These are phyloP conservation scores for Aleurites moluccanus DNA, from an alignment of 441 rosid species.

Conservation along the genomic window DNA sequence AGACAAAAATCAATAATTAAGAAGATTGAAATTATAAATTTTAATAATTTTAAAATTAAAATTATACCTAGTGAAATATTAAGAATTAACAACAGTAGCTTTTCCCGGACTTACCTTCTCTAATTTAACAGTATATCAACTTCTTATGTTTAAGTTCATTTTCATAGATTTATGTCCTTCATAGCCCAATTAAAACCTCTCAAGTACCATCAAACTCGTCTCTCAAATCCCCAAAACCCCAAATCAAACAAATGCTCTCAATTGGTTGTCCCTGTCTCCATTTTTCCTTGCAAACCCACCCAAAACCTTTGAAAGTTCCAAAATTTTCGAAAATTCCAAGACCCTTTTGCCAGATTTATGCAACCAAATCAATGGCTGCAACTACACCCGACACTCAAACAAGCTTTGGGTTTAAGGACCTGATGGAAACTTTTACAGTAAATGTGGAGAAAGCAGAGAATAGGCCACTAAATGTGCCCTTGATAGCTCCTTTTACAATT, in stretches of 20 bases:
- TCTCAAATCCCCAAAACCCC: background rate
- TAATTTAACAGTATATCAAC: too few relatives aligned
- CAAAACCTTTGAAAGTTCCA: slow-evolving; percentile 8
- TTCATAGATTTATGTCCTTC: too few relatives aligned
- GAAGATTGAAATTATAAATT: too few relatives aligned
- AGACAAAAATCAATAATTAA: too few relatives aligned
- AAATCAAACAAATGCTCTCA: slow-evolving; percentile 24
- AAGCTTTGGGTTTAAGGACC: slow-evolving; percentile 44
- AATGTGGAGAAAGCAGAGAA: slow-evolving; percentile 64
- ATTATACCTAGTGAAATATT: too few relatives aligned
- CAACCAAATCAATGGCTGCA: slow-evolving; percentile 25
- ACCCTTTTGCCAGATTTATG: slow-evolving; percentile 16
- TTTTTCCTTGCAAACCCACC: slow-evolving; percentile 14
- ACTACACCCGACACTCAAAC: slow-evolving; percentile 20
- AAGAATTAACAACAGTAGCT: too few relatives aligned
- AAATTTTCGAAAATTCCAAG: background rate
- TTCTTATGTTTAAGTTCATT: too few relatives aligned
- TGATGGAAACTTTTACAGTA: slow-evolving; percentile 56
- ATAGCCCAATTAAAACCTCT: slow-evolving; percentile 20
- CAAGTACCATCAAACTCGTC: background rate
- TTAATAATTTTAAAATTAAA: too few relatives aligned
- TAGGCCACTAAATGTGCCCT: slow-evolving; percentile 65
- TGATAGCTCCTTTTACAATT: slow-evolving; percentile 70
- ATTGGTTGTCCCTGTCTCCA: slow-evolving; percentile 21
- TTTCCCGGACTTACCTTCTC: too few relatives aligned